phyloP scores from a whole-genome alignment of 345 rosid genomes.

The Brassica nigra region DNA sequence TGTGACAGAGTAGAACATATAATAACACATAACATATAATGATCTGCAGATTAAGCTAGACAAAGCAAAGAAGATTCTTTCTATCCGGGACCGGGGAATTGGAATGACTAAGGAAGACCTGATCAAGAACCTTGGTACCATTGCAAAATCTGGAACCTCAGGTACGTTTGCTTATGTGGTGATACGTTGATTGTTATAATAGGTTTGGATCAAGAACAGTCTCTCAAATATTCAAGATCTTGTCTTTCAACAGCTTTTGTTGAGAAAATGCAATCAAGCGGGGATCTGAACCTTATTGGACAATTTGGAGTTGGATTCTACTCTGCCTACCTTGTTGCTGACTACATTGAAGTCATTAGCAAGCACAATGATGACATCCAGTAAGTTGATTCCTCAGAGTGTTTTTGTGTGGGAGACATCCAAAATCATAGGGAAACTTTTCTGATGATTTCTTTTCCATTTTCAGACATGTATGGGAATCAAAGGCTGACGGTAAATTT shows the following conservation, averaged over 20 bases:
- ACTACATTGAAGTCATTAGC: constrained; percentile 95
- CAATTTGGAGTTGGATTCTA: constrained; percentile 99
- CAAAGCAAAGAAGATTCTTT: constrained; percentile 77
- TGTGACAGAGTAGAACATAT: too few relatives aligned
- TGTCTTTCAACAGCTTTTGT: constrained; percentile 68
- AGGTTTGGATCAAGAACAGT: background rate
- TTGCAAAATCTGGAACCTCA: constrained; percentile 95
- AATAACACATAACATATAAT: background rate
- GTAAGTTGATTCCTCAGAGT: constrained; percentile 39
- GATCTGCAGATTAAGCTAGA: constrained; percentile 82
- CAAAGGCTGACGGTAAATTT: constrained; percentile 98
- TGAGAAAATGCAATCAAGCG: constrained; percentile 97
- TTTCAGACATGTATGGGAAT: constrained; percentile 94
- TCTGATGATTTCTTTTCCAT: constrained; percentile 7
- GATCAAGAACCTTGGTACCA: constrained; percentile 95
- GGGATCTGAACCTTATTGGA: constrained; percentile 95
- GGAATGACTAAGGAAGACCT: constrained; percentile 99
- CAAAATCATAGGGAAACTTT: constrained; percentile 1
- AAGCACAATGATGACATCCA: constrained; percentile 95
- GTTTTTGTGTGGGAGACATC: background rate
- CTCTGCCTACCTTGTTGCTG: constrained; percentile 95
- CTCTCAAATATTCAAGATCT: background rate
- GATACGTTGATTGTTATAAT: background rate
- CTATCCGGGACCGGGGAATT: constrained; percentile 90
- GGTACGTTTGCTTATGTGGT: constrained; percentile 45